Conservation (phyloP, 116 monocot genomes). For the Phalaenopsis hybrid region DNA sequence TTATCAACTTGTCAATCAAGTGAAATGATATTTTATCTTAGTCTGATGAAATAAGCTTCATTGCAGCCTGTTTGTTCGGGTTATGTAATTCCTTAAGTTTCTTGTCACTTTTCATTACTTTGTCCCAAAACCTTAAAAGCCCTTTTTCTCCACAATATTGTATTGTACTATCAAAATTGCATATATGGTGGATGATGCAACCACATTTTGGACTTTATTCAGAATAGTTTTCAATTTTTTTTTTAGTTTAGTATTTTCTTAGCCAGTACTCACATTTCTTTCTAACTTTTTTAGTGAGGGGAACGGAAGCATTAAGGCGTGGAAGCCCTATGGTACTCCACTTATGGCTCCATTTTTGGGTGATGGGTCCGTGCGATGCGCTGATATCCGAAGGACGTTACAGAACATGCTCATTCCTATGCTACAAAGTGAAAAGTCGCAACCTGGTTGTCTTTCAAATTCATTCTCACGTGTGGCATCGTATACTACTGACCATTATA, state of each 20-base stretch:
- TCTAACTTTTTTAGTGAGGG: constrained; percentile 10
- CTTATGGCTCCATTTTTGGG: constrained; percentile 44
- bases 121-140: not conserved
- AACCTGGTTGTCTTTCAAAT: constrained; percentile 13
- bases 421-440: constrained; percentile 34
- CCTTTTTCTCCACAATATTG: not conserved
- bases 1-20: not conserved
- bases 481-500: constrained; percentile 12
- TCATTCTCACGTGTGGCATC: constrained; percentile 9
- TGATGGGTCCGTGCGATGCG: constrained; percentile 38
- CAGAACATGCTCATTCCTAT: constrained; percentile 62
- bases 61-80: not conserved
- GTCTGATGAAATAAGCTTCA: not conserved
- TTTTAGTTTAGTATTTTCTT: not conserved
- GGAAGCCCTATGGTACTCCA: constrained; percentile 73
- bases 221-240: not conserved
- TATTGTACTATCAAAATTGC: not conserved
- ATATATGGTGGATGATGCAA: not conserved
- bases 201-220: not conserved
- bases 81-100: not conserved
- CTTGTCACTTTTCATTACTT: not conserved
- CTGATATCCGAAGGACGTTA: constrained; percentile 44
- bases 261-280: not conserved
- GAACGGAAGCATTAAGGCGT: constrained; percentile 27
- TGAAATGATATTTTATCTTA: not conserved